phyloP scores from a whole-genome alignment of 2,329 filamentous ascomycete species.

The Fusarium sp. region DNA sequence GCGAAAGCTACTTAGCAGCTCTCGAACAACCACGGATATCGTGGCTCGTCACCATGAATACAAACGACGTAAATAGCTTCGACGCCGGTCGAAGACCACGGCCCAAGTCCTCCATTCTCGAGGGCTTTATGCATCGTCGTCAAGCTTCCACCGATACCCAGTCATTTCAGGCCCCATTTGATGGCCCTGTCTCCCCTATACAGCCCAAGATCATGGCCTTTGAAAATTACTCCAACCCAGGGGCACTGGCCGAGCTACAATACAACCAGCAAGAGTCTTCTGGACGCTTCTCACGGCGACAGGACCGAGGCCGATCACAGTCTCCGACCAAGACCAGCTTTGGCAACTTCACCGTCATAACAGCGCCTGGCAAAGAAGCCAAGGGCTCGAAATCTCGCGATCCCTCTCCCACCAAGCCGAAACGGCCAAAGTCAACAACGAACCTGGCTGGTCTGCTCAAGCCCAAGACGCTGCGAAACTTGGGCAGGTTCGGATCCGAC shows the following conservation, averaged over 20 bases:
- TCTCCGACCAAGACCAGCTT: constrained; percentile 57
- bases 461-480: constrained; percentile 76
- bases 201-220: constrained; percentile 44
- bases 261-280: constrained; percentile 61
- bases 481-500: constrained; percentile 64
- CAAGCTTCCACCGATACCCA: constrained; percentile 56
- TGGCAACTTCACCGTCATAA: constrained; percentile 55
- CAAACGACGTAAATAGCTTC: constrained; percentile 22
- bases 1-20: constrained; percentile 2
- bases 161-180: constrained; percentile 43
- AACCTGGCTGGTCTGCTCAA: constrained; percentile 83
- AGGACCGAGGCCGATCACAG: constrained; percentile 49
- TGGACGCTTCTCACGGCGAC: constrained; percentile 52
- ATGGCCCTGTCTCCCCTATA: constrained; percentile 40
- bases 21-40: constrained; percentile 16
- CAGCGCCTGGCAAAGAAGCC: constrained; percentile 51
- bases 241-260: constrained; percentile 65
- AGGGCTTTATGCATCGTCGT: constrained; percentile 60
- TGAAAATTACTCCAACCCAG: constrained; percentile 51
- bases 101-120: constrained; percentile 60
- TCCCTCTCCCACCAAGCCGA: constrained; percentile 68
- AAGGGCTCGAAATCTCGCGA: constrained; percentile 56
- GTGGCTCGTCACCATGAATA: constrained; percentile 16
- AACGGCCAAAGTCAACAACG: constrained; percentile 84
- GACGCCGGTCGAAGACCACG: constrained; percentile 49